phyloP scores from a whole-genome alignment of 495 filamentous ascomycete genomes.

The Sordaria brevicollis region DNA sequence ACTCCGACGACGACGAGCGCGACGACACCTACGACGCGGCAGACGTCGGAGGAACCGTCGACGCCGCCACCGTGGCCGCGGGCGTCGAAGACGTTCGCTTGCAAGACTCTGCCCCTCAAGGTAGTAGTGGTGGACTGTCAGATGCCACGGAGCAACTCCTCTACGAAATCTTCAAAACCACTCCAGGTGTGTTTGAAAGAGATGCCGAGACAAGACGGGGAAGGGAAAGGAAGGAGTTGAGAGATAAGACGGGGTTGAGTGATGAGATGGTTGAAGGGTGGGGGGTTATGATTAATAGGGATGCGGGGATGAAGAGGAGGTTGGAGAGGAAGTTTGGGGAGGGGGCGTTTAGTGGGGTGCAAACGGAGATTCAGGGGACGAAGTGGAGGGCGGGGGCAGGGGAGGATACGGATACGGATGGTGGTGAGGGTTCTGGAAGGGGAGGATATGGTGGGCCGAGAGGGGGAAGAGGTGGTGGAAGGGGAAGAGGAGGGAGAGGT shows the following conservation, averaged over 20 bases:
- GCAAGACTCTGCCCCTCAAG: neutral
- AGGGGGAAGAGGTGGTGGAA: conserved; percentile 29
- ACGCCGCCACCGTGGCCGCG: conserved; percentile 26
- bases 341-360: conserved; percentile 40
- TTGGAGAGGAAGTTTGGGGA: conserved; percentile 57
- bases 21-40: conserved; percentile 93
- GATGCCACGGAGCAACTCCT: conserved; percentile 46
- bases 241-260: conserved; percentile 72
- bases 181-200: conserved; percentile 54
- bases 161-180: conserved; percentile 55
- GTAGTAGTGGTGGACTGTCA: neutral
- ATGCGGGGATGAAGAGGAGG: conserved; percentile 51
- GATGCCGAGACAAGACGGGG: conserved; percentile 58
- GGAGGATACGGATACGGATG: conserved; percentile 30
- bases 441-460: conserved; percentile 29
- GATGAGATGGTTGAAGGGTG: conserved; percentile 94
- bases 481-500: conserved; percentile 13
- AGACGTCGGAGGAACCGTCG: conserved; percentile 83
- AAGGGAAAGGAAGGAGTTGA: conserved; percentile 49
- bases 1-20: conserved; percentile 90
- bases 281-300: conserved; percentile 70
- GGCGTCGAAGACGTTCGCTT: conserved; percentile 26
- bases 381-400: conserved; percentile 45
- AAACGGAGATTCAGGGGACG: conserved; percentile 50
- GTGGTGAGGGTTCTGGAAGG: conserved; percentile 8